Evolutionary conservation across 129 eudicot species (phyloP).

Genomic region (Pittosporum tobira): DNA sequence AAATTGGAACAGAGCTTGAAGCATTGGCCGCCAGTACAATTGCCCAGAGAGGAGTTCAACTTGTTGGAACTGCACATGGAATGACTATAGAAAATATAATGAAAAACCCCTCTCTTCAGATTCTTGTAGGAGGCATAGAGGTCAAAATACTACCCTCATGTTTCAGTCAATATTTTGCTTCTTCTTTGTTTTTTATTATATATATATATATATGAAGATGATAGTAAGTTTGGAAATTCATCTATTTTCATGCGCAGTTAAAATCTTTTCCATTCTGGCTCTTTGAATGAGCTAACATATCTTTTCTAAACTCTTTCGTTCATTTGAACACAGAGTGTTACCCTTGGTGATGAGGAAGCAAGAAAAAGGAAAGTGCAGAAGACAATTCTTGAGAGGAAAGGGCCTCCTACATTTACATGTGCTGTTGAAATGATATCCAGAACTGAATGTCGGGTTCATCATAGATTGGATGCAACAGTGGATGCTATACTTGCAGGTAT

Average conservation of each 20-base stretch:
- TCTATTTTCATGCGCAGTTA: neutral
- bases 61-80: conserved; percentile 98
- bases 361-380: conserved; percentile 93
- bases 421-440: conserved; percentile 91
- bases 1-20: conserved; percentile 94
- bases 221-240: neutral
- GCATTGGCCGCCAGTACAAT: conserved; percentile 98
- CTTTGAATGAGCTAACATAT: neutral
- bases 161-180: neutral
- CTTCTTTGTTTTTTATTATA: neutral
- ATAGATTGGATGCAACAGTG: conserved; percentile 84
- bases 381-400: conserved; percentile 97
- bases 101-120: conserved; percentile 84
- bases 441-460: conserved; percentile 86
- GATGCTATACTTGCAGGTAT: conserved; percentile 92
- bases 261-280: neutral
- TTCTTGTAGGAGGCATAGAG: conserved; percentile 97
- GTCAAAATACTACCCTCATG: conserved; percentile 20
- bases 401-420: conserved; percentile 92
- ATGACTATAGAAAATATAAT: conserved; percentile 76
- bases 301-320: neutral
- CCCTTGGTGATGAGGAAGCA: conserved; percentile 97
- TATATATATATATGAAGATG: neutral
- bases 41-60: conserved; percentile 99
- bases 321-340: conserved; percentile 63